phyloP scores from a whole-genome alignment of 352 stramenopile species.

The Globisporangium emineosum region DNA sequence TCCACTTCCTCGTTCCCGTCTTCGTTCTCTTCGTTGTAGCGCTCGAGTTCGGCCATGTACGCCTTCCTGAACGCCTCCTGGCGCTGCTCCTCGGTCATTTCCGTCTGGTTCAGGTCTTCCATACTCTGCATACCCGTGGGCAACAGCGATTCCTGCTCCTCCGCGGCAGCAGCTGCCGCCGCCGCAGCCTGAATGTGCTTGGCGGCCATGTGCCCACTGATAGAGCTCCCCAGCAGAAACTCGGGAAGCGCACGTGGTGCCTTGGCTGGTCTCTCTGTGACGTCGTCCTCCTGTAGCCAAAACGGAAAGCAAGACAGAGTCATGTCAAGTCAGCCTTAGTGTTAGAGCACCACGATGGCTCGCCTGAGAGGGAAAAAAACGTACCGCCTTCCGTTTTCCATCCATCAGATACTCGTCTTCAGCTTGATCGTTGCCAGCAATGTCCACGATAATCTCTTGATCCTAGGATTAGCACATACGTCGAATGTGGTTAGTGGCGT shows the following conservation, averaged over 20 bases:
- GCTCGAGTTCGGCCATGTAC: slow-evolving; percentile 80
- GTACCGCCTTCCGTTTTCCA: slow-evolving; percentile 59
- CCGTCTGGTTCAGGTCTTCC: slow-evolving; percentile 48
- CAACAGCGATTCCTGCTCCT: slow-evolving; percentile 33
- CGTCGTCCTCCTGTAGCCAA: slow-evolving; percentile 45
- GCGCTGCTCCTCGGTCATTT: slow-evolving; percentile 79
- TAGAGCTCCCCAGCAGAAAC: slow-evolving; percentile 80
- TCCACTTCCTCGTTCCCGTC: slow-evolving; percentile 69
- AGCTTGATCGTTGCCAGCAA: slow-evolving; percentile 64
- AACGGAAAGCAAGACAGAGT: not conserved
- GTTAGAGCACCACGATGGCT: not conserved
- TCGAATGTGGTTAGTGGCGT: not conserved
- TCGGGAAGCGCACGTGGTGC: slow-evolving; percentile 68
- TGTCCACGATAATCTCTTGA: slow-evolving; percentile 87
- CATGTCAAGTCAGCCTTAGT: not conserved
- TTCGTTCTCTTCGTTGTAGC: slow-evolving; percentile 84
- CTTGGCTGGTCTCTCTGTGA: slow-evolving; percentile 45
- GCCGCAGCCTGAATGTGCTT: slow-evolving; percentile 64
- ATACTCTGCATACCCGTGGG: slow-evolving; percentile 47
- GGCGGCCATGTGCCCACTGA: slow-evolving; percentile 83
- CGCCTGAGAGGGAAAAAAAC: not conserved
- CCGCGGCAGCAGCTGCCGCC: slow-evolving; percentile 16
- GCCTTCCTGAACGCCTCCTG: slow-evolving; percentile 81
- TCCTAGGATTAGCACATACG: slow-evolving; percentile 23
- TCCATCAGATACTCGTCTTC: slow-evolving; percentile 84